Conservation (phyloP, 2,329 filamentous ascomycete genomes). For the Phialophora chinensis region DNA sequence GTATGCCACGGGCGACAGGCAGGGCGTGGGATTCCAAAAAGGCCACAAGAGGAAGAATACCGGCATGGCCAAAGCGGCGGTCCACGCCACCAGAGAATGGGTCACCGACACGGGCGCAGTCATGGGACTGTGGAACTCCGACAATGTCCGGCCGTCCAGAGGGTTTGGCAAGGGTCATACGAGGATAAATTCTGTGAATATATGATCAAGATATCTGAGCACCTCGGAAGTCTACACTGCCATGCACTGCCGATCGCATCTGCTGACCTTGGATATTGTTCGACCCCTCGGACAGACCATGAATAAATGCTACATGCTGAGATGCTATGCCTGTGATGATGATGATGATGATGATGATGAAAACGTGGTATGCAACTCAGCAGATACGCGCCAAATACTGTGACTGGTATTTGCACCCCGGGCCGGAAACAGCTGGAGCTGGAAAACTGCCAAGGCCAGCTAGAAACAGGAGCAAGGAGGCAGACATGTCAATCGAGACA, state of each 20-base stretch:
- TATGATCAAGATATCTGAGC: neutral
- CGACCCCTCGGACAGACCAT: neutral
- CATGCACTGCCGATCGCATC: neutral
- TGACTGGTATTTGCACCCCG: neutral
- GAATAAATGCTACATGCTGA: neutral
- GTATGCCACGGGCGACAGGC: slow-evolving; percentile 63
- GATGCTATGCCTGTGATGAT: neutral
- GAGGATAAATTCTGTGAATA: slow-evolving; percentile 47
- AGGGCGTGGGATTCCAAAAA: slow-evolving; percentile 39
- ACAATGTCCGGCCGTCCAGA: slow-evolving; percentile 49
- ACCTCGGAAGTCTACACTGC: neutral
- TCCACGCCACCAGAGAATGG: slow-evolving; percentile 66
- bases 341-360: neutral
- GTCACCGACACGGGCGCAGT: slow-evolving; percentile 66
- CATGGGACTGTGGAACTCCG: slow-evolving; percentile 67
- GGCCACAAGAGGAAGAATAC: slow-evolving; percentile 57
- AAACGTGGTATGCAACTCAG: neutral
- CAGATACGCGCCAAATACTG: neutral
- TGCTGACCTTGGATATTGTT: neutral
- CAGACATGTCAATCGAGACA: neutral
- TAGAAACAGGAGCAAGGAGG: neutral
- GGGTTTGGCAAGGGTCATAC: slow-evolving; percentile 5
- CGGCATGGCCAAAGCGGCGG: slow-evolving; percentile 68
- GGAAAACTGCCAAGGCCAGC: neutral
- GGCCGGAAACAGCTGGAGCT: neutral